A percentile compares a stretch with the other conserved stretches of the same genome.
These are phyloP conservation scores for Blastocystis sp. DNA, from an alignment of 352 stramenopile species.

Conservation along the genomic window DNA sequence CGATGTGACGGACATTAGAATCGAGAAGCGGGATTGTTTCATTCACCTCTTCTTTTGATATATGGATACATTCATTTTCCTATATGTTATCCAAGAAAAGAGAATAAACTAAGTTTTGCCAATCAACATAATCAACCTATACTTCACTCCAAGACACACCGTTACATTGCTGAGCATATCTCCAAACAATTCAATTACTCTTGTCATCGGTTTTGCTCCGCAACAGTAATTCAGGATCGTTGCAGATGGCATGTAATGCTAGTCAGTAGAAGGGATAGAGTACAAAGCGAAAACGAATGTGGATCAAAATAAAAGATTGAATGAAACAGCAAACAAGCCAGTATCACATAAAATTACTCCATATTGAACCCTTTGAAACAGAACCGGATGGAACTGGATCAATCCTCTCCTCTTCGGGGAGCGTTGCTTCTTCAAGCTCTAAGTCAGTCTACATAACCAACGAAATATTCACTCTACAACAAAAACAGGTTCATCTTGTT, in stretches of 20 bases:
- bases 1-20: neutral
- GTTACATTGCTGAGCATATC: neutral
- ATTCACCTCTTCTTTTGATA: slow-evolving; percentile 28
- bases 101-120: neutral
- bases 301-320: neutral
- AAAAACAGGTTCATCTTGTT: neutral
- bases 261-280: neutral
- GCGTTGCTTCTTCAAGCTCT: neutral
- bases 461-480: neutral
- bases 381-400: neutral
- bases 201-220: slow-evolving; percentile 6
- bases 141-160: neutral
- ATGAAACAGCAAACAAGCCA: neutral
- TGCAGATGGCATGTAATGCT: neutral
- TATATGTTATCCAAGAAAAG: neutral
- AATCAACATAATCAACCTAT: slow-evolving; percentile 29
- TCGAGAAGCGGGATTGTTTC: neutral
- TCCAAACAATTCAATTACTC: neutral
- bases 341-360: slow-evolving; percentile 15
- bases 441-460: slow-evolving; percentile 22
- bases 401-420: neutral
- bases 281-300: neutral
- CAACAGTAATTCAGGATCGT: slow-evolving; percentile 31
- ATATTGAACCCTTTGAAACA: slow-evolving; percentile 30
- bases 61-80: slow-evolving; percentile 7